Conservation (phyloP, 2,329 filamentous ascomycete genomes). For the Decorospora gaudefroyi region DNA sequence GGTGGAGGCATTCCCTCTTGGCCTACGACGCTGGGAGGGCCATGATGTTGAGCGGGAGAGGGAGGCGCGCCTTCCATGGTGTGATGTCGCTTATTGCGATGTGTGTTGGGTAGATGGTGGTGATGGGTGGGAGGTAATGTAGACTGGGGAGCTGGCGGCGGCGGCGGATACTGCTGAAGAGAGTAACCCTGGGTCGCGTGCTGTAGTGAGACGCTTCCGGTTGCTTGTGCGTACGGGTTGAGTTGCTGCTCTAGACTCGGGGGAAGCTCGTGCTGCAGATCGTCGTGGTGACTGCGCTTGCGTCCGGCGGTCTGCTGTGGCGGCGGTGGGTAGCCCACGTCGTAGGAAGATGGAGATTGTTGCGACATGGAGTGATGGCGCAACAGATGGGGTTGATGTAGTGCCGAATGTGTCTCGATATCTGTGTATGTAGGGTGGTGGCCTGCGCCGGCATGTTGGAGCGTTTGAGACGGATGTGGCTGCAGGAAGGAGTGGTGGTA, state of each 20-base stretch:
- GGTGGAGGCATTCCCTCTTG: constrained; percentile 85
- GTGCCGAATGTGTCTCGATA: constrained; percentile 44
- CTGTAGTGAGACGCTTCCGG: constrained; percentile 47
- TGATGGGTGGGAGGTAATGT: constrained; percentile 61
- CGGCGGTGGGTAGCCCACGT: constrained; percentile 42
- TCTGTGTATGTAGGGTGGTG: constrained; percentile 48
- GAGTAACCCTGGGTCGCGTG: constrained; percentile 47
- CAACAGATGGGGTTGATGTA: constrained; percentile 44
- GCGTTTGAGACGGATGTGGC: constrained; percentile 45
- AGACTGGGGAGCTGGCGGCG: constrained; percentile 30
- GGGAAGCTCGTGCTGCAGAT: constrained; percentile 45
- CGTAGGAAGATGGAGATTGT: constrained; percentile 45
- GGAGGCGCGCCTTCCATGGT: constrained; percentile 53
- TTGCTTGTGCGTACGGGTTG: constrained; percentile 46
- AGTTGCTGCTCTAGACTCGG: constrained; percentile 49
- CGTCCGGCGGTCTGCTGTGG: constrained; percentile 40
- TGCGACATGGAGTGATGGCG: constrained; percentile 47
- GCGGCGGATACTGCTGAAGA: constrained; percentile 44
- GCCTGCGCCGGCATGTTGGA: constrained; percentile 45
- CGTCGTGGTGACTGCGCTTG: constrained; percentile 53
- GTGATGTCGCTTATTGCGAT: constrained; percentile 65
- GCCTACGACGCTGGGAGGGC: constrained; percentile 83
- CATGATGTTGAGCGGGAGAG: constrained; percentile 52
- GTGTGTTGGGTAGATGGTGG: constrained; percentile 77
- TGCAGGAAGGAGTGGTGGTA: constrained; percentile 47